Evolutionary conservation across 495 filamentous ascomycete species (phyloP).

Genomic region (Lasiosphaeriaceae sp.): DNA sequence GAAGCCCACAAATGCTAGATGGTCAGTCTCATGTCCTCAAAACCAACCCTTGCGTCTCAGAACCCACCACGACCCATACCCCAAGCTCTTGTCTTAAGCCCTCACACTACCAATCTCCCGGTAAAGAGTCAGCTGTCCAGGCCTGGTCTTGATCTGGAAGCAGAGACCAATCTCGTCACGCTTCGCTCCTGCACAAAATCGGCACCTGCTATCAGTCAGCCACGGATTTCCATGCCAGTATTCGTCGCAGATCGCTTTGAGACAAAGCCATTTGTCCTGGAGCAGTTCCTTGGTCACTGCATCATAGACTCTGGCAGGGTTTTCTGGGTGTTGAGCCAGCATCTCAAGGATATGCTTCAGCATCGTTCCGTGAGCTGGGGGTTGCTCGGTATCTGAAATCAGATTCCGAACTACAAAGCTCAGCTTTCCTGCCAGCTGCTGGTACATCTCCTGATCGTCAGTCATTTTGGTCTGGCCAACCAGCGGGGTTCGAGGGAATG

Average conservation of each 20-base stretch:
- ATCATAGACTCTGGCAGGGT: constrained; percentile 1
- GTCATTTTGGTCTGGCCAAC: not conserved
- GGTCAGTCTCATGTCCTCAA: too few species aligned
- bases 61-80: too few species aligned
- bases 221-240: constrained; percentile 3
- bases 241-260: constrained; percentile 8
- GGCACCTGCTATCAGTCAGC: constrained; percentile 1
- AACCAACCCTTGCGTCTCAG: too few species aligned
- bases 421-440: constrained; percentile 4
- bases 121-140: not conserved
- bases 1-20: too few species aligned
- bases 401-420: constrained; percentile 3
- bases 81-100: too few species aligned
- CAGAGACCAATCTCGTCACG: constrained; percentile 6
- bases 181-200: constrained; percentile 1
- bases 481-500: too few species aligned
- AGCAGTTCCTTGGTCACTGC: not conserved
- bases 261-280: constrained; percentile 8
- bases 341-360: constrained; percentile 6
- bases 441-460: constrained; percentile 8
- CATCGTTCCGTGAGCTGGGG: constrained; percentile 8
- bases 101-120: constrained; percentile 7
- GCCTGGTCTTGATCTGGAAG: constrained; percentile 7
- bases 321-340: constrained; percentile 1
- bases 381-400: constrained; percentile 7